These are phyloP conservation scores for Pseudohyphozyma bogoriensis DNA, from an alignment of 768 basidiomycete species.

Conservation along the genomic window DNA sequence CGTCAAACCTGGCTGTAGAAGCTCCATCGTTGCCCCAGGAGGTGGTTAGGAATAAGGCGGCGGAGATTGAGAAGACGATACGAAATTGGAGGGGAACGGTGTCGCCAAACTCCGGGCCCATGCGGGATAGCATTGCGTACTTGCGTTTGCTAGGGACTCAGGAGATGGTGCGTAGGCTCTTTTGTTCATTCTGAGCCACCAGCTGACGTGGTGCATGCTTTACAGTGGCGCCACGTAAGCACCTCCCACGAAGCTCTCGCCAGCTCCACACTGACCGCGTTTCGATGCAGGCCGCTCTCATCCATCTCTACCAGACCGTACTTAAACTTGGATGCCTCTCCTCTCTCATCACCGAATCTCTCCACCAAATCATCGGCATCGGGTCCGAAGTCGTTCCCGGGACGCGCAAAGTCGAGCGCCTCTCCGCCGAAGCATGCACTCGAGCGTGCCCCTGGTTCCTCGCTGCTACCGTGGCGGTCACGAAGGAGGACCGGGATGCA, in stretches of 20 bases:
- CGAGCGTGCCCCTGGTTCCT: conserved; percentile 24
- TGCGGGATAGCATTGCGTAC: conserved; percentile 7
- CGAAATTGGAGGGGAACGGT: conserved; percentile 12
- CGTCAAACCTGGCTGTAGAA: conserved; percentile 13
- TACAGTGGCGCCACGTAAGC: conserved; percentile 13
- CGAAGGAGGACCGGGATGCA: conserved; percentile 1
- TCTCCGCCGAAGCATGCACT: not conserved
- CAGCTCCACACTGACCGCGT: not conserved
- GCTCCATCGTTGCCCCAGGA: conserved; percentile 13
- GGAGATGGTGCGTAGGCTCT: conserved; percentile 6
- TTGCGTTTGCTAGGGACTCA: conserved; percentile 7
- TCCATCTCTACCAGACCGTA: conserved; percentile 19
- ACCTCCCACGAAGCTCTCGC: not conserved
- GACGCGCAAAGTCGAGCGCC: not conserved
- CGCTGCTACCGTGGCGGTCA: conserved; percentile 13
- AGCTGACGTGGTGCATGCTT: not conserved
- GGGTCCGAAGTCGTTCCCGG: conserved; percentile 6
- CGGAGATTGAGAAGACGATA: conserved; percentile 16
- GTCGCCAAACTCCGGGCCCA: not conserved
- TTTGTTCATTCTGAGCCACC: not conserved
- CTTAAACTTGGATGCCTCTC: conserved; percentile 14
- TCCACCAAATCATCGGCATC: conserved; percentile 17
- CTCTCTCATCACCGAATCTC: conserved; percentile 1
- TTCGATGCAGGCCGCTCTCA: conserved; percentile 7
- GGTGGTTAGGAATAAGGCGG: conserved; percentile 7